These are phyloP conservation scores for Ophiosphaerella herpotricha DNA, from an alignment of 2,329 filamentous ascomycete genomes.

Conservation along the genomic window DNA sequence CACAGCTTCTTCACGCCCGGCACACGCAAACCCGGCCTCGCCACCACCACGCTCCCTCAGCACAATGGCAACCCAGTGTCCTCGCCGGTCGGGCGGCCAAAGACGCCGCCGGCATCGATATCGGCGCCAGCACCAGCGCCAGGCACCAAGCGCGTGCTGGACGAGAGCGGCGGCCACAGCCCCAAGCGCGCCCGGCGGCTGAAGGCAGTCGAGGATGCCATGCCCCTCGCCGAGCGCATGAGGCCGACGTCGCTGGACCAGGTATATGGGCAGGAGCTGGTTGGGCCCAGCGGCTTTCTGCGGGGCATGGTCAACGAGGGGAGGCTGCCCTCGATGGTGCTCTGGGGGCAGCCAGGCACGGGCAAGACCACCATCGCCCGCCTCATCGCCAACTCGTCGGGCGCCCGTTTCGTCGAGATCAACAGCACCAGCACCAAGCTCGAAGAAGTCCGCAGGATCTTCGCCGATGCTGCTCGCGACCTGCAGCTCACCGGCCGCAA, in stretches of 20 bases:
- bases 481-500: constrained; percentile 79
- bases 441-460: constrained; percentile 89
- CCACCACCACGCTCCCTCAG: constrained; percentile 9
- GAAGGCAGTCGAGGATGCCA: constrained; percentile 67
- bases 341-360: constrained; percentile 84
- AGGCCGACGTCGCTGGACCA: constrained; percentile 82
- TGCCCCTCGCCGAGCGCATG: constrained; percentile 93
- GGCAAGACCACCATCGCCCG: constrained; percentile 92
- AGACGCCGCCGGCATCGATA: constrained; percentile 24
- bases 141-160: constrained; percentile 31
- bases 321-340: constrained; percentile 88
- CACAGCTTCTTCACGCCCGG: constrained; percentile 61
- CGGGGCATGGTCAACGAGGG: constrained; percentile 84
- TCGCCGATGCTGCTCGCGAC: constrained; percentile 81
- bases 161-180: constrained; percentile 44
- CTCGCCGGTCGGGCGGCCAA: constrained; percentile 25
- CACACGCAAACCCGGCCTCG: constrained; percentile 43
- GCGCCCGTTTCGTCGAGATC: constrained; percentile 63
- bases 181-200: constrained; percentile 62
- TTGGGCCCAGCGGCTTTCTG: constrained; percentile 81
- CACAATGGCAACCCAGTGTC: constrained; percentile 28
- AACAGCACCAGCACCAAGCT: constrained; percentile 90
- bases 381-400: constrained; percentile 79
- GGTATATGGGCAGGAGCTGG: constrained; percentile 88
- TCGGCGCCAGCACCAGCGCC: constrained; percentile 14